A percentile compares a stretch with the other conserved stretches of the same genome.
Conservation (phyloP, 1,284 basidiomycete genomes). For the Puccinia hordei region DNA sequence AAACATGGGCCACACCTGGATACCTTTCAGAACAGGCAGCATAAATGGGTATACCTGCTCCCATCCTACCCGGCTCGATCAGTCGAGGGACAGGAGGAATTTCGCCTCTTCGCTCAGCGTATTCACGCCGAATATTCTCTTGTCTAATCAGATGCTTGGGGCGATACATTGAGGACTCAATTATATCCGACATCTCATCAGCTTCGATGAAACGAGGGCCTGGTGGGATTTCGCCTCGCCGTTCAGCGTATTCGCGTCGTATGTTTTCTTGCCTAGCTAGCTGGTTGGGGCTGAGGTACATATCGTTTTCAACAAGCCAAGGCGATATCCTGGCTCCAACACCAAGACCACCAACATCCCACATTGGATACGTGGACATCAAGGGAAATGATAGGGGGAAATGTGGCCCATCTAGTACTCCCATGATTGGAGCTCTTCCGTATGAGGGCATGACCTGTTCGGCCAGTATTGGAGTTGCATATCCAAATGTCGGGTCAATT, state of each 20-base stretch:
- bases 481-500: slow-evolving; percentile 41
- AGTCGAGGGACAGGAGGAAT: slow-evolving; percentile 43
- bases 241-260: slow-evolving; percentile 37
- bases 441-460: neutral
- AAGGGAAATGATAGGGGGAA: slow-evolving; percentile 27
- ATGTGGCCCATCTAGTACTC: slow-evolving; percentile 39
- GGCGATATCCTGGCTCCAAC: slow-evolving; percentile 44
- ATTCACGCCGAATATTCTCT: slow-evolving; percentile 38
- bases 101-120: slow-evolving; percentile 44
- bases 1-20: neutral
- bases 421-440: slow-evolving; percentile 30
- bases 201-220: slow-evolving; percentile 29
- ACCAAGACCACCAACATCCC: slow-evolving; percentile 46
- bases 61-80: slow-evolving; percentile 34
- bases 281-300: slow-evolving; percentile 18
- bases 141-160: slow-evolving; percentile 27
- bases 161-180: neutral
- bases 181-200: neutral
- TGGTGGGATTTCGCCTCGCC: slow-evolving; percentile 46
- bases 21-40: slow-evolving; percentile 4
- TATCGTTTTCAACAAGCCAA: slow-evolving; percentile 10
- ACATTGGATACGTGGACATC: slow-evolving; percentile 44
- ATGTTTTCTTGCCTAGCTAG: slow-evolving; percentile 31
- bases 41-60: neutral
- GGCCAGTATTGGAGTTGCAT: slow-evolving; percentile 9